These are phyloP conservation scores for Volvox reticuliferus DNA, from an alignment of 139 green algal genomes.

Conservation along the genomic window DNA sequence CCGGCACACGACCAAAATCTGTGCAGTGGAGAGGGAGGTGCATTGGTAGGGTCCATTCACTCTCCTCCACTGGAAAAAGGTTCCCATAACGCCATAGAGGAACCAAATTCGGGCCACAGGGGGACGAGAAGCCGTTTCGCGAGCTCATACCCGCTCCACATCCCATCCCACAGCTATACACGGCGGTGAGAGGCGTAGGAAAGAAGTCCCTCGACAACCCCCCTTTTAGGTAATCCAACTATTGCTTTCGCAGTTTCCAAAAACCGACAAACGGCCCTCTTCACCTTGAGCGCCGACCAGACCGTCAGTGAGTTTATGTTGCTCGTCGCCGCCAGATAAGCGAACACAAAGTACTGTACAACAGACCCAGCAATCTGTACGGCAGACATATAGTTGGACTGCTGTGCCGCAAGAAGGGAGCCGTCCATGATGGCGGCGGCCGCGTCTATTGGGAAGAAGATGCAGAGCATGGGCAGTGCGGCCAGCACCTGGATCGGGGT, in stretches of 20 bases:
- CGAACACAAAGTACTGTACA: slow-evolving; percentile 61
- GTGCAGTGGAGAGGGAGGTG: neutral
- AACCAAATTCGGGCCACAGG: neutral
- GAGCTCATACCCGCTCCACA: neutral
- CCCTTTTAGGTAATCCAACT: too few relatives aligned
- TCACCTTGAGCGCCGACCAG: slow-evolving; percentile 53
- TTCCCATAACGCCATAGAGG: neutral
- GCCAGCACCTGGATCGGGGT: slow-evolving; percentile 42
- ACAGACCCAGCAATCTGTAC: slow-evolving; percentile 33
- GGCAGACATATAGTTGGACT: slow-evolving; percentile 62
- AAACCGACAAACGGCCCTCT: neutral
- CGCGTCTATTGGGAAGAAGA: slow-evolving; percentile 66
- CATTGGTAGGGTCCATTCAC: too few relatives aligned
- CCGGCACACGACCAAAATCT: slow-evolving; percentile 13
- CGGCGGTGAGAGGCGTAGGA: neutral
- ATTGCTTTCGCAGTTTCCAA: too few relatives aligned
- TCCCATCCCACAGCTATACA: neutral
- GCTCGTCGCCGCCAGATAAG: slow-evolving; percentile 37
- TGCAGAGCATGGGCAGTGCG: slow-evolving; percentile 60
- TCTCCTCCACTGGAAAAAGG: too few relatives aligned
- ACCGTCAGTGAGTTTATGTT: slow-evolving; percentile 47
- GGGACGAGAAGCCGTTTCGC: neutral
- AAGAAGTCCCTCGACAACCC: neutral
- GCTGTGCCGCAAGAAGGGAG: slow-evolving; percentile 66
- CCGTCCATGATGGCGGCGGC: slow-evolving; percentile 67